Evolutionary conservation across 139 green algal genomes (phyloP).

Genomic region (Marvania coccoides): DNA sequence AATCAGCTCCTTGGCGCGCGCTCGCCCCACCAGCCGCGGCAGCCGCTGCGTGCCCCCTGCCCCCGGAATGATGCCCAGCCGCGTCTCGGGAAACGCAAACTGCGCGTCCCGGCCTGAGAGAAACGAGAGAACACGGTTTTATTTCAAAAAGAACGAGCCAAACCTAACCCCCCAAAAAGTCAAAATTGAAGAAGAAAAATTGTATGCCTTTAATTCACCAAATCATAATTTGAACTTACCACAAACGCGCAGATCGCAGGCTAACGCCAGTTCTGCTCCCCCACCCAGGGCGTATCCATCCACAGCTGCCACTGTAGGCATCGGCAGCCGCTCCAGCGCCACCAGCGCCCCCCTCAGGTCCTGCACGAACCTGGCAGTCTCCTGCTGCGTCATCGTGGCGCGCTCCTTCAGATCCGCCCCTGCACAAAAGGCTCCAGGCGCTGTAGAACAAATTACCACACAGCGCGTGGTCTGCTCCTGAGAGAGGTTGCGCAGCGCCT

Average conservation of each 20-base stretch:
- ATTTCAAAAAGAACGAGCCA: neutral
- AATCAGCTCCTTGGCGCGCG: conserved; percentile 72
- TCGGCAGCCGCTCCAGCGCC: conserved; percentile 41
- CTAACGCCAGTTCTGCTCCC: conserved; percentile 76
- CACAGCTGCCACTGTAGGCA: conserved; percentile 33
- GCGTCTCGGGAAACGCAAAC: conserved; percentile 60
- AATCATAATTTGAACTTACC: neutral
- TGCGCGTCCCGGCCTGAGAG: conserved; percentile 19
- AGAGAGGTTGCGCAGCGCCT: conserved; percentile 44
- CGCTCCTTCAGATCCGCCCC: conserved; percentile 65
- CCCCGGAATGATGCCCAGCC: conserved; percentile 80
- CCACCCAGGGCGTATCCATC: conserved; percentile 60
- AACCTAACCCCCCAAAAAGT: too few relatives aligned
- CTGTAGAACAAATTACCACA: conserved; percentile 53
- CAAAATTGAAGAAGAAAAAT: neutral
- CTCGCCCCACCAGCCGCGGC: conserved; percentile 57
- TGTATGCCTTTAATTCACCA: conserved; percentile 1
- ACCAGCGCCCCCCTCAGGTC: conserved; percentile 52
- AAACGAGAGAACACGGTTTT: neutral
- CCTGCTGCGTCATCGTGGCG: conserved; percentile 56
- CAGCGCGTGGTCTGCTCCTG: conserved; percentile 60
- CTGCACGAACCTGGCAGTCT: conserved; percentile 62
- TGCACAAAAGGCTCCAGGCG: conserved; percentile 64
- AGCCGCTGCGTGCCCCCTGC: conserved; percentile 77
- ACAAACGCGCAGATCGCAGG: conserved; percentile 67